Evolutionary conservation across 177 flowering plant species (phyloP), one percentile per base, ranked within the genome.

Genomic region (Tripterygium wilfordii): DNA sequence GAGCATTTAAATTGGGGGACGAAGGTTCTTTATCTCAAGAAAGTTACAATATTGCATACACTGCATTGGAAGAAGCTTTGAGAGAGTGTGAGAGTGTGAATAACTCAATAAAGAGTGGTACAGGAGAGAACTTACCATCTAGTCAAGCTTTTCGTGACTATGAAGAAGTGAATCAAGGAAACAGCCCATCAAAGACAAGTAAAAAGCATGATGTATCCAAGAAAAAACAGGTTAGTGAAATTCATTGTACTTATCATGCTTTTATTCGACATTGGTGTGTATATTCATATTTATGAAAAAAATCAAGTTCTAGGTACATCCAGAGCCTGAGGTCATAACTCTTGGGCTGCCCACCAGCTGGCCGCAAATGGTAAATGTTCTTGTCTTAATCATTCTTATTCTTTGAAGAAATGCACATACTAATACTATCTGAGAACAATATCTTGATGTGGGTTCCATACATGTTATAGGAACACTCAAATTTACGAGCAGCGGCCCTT

Each of bases 1-100:
- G 27, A 32, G 69, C 61, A 10, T 44, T 68, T 47, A 61, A 43
- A 43, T 48, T 68, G 57, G 58, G 66, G 18, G 69, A 64, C 45
- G 73, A 68, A 61, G 69, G 63, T 22, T 68, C 69, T 40, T 41
- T 64, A 44, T 64, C 69, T 8, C 54, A 60, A 53, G 63, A 64
- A 44, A 64, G 63, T 57, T 64, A 56, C 40, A 48, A 33, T 22
- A 37, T 68, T 50, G 68, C 61, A 36, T 45, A 42, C 30, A 45
- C 25, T 33, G 61, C 61, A 18, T 45, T 67, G 49, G 68, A 62
- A 54, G 67, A 63, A 45, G 68, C 72, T 21, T 42, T 62, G 49
- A 54, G 45, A 43, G 63, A 58, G 42, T 68, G 68, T 28, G 72
- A 58, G 59, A 36, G 22, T 50, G 35, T 62, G 15, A 62, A 62